A percentile compares a stretch with the other conserved stretches of the same genome.
phyloP scores from a whole-genome alignment of 2,329 filamentous ascomycete genomes.

The Phialophora verrucosa region DNA sequence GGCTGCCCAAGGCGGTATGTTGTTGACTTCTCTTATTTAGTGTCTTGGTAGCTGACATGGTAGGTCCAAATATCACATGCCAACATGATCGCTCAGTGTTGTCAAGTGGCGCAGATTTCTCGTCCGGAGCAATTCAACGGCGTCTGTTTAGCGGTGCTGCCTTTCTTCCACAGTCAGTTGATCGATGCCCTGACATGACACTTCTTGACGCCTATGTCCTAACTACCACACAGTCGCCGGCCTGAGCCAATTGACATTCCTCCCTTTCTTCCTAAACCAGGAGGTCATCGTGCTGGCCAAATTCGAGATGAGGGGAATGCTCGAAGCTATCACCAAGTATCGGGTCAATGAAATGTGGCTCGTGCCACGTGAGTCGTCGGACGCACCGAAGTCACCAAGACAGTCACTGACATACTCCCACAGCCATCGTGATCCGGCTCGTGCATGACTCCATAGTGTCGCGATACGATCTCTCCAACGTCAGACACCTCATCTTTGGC shows the following conservation, averaged over 20 bases:
- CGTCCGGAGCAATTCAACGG: constrained; percentile 14
- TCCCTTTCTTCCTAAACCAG: constrained; percentile 25
- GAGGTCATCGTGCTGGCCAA: constrained; percentile 30
- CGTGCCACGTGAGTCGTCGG: constrained; percentile 25
- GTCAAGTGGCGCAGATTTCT: constrained; percentile 21
- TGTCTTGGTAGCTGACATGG: neutral
- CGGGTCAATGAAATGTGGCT: constrained; percentile 29
- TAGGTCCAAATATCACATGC: constrained; percentile 32
- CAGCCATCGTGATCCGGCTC: constrained; percentile 28
- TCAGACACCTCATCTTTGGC: constrained; percentile 71
- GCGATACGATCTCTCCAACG: constrained; percentile 66
- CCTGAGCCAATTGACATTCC: constrained; percentile 25
- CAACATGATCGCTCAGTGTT: constrained; percentile 30
- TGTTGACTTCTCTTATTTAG: constrained; percentile 44
- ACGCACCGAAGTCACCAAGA: neutral
- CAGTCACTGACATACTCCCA: constrained; percentile 1
- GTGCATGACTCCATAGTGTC: constrained; percentile 25
- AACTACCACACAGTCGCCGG: constrained; percentile 19
- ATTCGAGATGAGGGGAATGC: constrained; percentile 29
- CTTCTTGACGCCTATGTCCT: constrained; percentile 2
- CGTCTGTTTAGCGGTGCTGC: constrained; percentile 23
- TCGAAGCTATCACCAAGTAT: constrained; percentile 28
- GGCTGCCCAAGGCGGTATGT: constrained; percentile 79
- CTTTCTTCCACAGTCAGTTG: constrained; percentile 26
- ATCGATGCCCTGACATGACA: no score